Base-by-base conservation (phyloP, 129 eudicot species). In the Flaveria sonorensis region DNA sequence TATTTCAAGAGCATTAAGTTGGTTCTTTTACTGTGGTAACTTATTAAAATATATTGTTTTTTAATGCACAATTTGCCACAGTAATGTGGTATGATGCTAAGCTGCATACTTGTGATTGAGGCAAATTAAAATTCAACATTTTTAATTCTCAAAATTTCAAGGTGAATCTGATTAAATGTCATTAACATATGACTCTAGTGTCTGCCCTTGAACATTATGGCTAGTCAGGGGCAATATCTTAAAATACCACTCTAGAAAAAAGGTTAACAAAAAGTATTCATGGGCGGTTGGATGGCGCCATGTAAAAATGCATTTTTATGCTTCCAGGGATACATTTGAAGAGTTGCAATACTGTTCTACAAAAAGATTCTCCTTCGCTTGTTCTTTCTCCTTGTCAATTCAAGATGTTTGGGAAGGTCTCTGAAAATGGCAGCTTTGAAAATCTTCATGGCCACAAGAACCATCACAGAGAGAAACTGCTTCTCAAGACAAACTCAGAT, bases 291-390 rank as follows among this genome's bases (percentile, higher is more conserved):
- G 61, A 63, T 47, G 14, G 14, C 30, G 16, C 51, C 63, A 76
- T 64, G 28, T 67, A 67, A 77, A 11, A 16, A 73, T 48, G 43
- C 64, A 23, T 23, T 52, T 26, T 81, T 79, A 46, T 62, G 55
- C 64, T 74, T 86, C 72, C 89, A 95, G 99, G 97, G 96, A 81
- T 95, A 59, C 84, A 91, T 86, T 79, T 89, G 79, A 88, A 81
- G 81, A 77, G 61, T 62, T 86, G 81, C 83, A 73, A 77, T 79
- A 12, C 71, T 61, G 70, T 28, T 40, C n/a, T 66, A 71, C 85
- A 75, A 82, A 89, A 89, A 84, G 96, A 88, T 20, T 53, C 83
- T 73, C 89, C 95, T 70, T 43, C 81, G 5, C 70, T 86, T 85
- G 83, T 85, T 42, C 72, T 91, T 82, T 89, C 92, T 40, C 97